Percentiles rank a stretch among this genome's conserved stretches.
Evolutionary conservation across 2,329 filamentous ascomycete genomes (phyloP).

Genomic region (Aspergillus fumigatiaffinis): DNA sequence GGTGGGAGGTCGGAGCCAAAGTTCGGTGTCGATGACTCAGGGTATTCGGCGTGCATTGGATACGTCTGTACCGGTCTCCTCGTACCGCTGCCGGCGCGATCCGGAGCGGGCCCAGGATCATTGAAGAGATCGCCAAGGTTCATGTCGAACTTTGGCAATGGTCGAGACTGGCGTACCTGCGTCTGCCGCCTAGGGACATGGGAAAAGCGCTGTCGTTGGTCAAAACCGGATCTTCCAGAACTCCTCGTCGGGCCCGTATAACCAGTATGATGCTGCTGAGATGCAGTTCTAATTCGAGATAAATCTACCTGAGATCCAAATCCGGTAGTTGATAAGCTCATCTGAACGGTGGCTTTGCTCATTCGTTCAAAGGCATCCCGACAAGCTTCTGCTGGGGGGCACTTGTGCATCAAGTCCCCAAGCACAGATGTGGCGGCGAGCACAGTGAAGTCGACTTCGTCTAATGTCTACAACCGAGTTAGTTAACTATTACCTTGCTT

Average conservation of each 20-base stretch:
- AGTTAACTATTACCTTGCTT: conserved; percentile 8
- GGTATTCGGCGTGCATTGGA: conserved; percentile 18
- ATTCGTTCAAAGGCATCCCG: conserved; percentile 93
- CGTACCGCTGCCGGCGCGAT: conserved; percentile 27
- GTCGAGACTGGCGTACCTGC: conserved; percentile 39
- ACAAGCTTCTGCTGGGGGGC: conserved; percentile 89
- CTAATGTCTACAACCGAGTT: conserved; percentile 59
- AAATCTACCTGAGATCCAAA: conserved; percentile 56
- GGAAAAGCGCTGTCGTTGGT: conserved; percentile 19
- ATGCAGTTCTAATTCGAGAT: conserved; percentile 16
- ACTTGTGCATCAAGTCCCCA: conserved; percentile 87
- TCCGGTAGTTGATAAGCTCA: conserved; percentile 83
- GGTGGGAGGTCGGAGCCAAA: conserved; percentile 20
- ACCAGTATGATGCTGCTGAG: conserved; percentile 11
- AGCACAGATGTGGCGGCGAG: conserved; percentile 90
- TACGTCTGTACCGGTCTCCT: conserved; percentile 25
- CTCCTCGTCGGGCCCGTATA: conserved; percentile 11
- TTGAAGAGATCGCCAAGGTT: conserved; percentile 51
- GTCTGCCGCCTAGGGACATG: conserved; percentile 28
- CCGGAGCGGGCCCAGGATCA: conserved; percentile 39
- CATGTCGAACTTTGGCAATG: conserved; percentile 57
- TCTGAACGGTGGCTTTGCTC: conserved; percentile 90
- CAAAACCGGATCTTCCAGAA: conserved; percentile 10
- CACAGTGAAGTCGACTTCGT: conserved; percentile 97
- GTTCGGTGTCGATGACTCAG: conserved; percentile 21